These are phyloP conservation scores for Paramecium tetraurelia DNA, from an alignment of 73 alveolate genomes.

Conservation along the genomic window DNA sequence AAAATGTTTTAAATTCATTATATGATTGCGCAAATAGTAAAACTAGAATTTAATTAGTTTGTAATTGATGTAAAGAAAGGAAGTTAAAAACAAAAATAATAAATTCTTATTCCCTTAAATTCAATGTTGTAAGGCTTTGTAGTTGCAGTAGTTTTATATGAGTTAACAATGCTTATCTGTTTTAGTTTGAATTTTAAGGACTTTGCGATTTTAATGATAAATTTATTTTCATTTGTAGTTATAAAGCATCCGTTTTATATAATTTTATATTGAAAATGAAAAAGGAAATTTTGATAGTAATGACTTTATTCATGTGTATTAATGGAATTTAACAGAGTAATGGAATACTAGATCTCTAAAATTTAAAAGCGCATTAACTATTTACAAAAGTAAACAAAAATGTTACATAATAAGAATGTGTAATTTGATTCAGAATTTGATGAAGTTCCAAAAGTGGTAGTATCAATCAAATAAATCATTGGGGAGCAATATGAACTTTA, in stretches of 20 bases:
- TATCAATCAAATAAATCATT: neutral
- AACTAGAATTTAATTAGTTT: neutral
- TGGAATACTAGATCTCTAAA: neutral
- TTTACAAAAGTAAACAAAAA: neutral
- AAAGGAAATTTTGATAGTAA: neutral
- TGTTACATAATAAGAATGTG: neutral
- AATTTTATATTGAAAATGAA: neutral
- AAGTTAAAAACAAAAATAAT: too few species aligned
- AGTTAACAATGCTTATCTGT: too few species aligned
- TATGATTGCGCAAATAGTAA: neutral
- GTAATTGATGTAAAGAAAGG: neutral
- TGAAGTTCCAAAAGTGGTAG: neutral
- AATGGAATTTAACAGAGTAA: neutral
- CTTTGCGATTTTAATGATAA: neutral
- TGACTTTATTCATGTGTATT: neutral
- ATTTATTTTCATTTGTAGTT: neutral
- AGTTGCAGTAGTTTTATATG: neutral
- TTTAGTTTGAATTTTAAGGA: neutral
- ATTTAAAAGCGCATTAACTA: neutral
- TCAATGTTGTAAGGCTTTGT: neutral
- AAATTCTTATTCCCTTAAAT: neutral
- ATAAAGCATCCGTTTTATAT: constrained; percentile 8
- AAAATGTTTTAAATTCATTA: neutral
- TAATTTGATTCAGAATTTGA: neutral
- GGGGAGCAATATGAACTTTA: neutral